These are phyloP conservation scores for Fragaria vesca DNA, from an alignment of 306 rosid genomes.

Conservation along the genomic window DNA sequence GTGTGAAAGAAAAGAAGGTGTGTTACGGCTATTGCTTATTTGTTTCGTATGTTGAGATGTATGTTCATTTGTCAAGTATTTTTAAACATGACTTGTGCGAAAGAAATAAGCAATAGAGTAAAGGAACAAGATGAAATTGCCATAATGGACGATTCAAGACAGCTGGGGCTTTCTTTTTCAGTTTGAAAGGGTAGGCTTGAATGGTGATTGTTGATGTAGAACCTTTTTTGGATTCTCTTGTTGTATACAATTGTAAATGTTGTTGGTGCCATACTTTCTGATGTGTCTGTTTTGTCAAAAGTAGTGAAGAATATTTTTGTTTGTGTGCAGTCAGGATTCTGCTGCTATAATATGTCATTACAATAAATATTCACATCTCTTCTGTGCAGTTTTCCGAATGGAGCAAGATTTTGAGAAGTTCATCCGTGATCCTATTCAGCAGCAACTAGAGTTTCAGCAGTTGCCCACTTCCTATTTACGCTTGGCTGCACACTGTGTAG, in stretches of 20 bases:
- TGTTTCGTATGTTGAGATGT: not conserved
- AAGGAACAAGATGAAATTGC: not conserved
- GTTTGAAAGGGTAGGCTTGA: not conserved
- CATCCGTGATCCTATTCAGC: slow-evolving; percentile 74
- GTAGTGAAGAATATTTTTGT: not conserved
- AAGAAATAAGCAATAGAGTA: not conserved
- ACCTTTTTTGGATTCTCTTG: not conserved
- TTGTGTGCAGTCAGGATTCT: not conserved
- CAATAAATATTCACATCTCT: slow-evolving; percentile 13
- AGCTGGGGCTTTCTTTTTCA: not conserved
- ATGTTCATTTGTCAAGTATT: not conserved
- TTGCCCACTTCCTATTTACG: slow-evolving; percentile 94
- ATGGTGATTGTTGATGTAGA: not conserved
- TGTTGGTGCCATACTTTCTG: not conserved
- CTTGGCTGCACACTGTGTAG: slow-evolving; percentile 96
- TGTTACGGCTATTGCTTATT: not conserved
- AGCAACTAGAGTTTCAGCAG: slow-evolving; percentile 90
- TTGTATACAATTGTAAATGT: not conserved
- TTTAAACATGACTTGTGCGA: not conserved
- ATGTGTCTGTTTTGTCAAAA: not conserved
- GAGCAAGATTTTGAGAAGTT: slow-evolving; percentile 95
- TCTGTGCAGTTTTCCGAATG: slow-evolving; percentile 75
- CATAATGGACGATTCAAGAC: not conserved
- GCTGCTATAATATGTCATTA: not conserved
- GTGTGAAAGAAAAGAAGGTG: no score